phyloP scores from a whole-genome alignment of 1,139 yeast genomes.

The Yamadazyma dushanensis region DNA sequence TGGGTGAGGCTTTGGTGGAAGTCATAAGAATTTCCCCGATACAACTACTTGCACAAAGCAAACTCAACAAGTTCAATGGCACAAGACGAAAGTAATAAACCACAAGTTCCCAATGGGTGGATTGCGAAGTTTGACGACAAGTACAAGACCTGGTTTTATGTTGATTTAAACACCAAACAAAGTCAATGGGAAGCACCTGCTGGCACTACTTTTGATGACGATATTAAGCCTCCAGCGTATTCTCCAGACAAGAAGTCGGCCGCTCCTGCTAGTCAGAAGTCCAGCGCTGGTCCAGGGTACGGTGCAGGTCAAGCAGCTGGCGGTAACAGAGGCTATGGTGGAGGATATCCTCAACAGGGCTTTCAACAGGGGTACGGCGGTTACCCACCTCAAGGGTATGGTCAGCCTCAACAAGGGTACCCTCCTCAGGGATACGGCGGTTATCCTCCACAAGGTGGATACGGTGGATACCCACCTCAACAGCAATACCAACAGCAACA shows the following conservation, averaged over 20 bases:
- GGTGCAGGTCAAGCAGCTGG: too few species aligned
- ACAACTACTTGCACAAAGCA: too few species aligned
- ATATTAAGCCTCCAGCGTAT: slow-evolving; percentile 38
- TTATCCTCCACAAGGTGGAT: slow-evolving; percentile 20
- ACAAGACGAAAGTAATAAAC: slow-evolving; percentile 10
- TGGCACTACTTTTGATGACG: slow-evolving; percentile 50
- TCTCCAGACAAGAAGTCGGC: slow-evolving; percentile 20
- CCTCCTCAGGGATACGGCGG: slow-evolving; percentile 15
- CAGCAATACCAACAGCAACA: slow-evolving; percentile 19
- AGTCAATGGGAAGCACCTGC: slow-evolving; percentile 91
- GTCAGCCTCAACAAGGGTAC: slow-evolving; percentile 21
- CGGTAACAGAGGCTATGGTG: slow-evolving; percentile 3
- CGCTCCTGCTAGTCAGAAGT: neutral
- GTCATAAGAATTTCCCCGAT: neutral
- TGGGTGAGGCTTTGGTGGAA: slow-evolving; percentile 1
- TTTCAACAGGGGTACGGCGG: slow-evolving; percentile 9
- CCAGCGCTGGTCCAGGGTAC: too few species aligned
- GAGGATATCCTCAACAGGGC: slow-evolving; percentile 5
- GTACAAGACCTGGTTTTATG: slow-evolving; percentile 78
- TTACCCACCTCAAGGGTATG: slow-evolving; percentile 13
- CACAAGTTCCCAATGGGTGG: slow-evolving; percentile 75
- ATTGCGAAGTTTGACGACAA: slow-evolving; percentile 80
- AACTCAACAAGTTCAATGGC: slow-evolving; percentile 6
- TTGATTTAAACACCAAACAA: slow-evolving; percentile 64
- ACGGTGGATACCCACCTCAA: slow-evolving; percentile 23